Evolutionary conservation across 768 basidiomycete species (phyloP).

Genomic region (Crassisporium funariophilum): DNA sequence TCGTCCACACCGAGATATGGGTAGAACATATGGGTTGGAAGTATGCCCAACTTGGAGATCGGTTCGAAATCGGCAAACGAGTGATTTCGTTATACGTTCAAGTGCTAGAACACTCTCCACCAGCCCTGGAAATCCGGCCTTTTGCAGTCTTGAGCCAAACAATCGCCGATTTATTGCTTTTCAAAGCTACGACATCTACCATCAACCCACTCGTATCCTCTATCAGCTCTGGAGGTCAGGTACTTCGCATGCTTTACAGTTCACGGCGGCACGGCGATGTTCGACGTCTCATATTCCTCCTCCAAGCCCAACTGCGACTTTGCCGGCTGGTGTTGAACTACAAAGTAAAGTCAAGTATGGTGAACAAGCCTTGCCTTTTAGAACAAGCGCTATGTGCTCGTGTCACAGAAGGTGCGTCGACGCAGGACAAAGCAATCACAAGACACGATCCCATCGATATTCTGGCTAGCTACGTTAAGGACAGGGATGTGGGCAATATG

Average conservation of each 20-base stretch:
- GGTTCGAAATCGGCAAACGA: slow-evolving; percentile 78
- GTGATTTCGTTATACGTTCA: slow-evolving; percentile 68
- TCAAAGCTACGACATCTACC: slow-evolving; percentile 75
- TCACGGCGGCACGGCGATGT: slow-evolving; percentile 73
- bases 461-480: slow-evolving; percentile 66
- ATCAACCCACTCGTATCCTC: slow-evolving; percentile 79
- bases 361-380: slow-evolving; percentile 60
- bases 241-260: slow-evolving; percentile 60
- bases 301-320: slow-evolving; percentile 68
- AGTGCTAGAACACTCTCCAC: slow-evolving; percentile 65
- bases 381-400: slow-evolving; percentile 77
- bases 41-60: slow-evolving; percentile 77
- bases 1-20: slow-evolving; percentile 90
- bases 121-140: slow-evolving; percentile 53
- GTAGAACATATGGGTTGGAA: slow-evolving; percentile 85
- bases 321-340: slow-evolving; percentile 62
- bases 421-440: slow-evolving; percentile 44
- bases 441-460: slow-evolving; percentile 76
- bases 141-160: slow-evolving; percentile 62
- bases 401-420: slow-evolving; percentile 50
- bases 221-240: slow-evolving; percentile 60
- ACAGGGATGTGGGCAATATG: slow-evolving; percentile 57
- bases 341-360: slow-evolving; percentile 52
- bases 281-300: slow-evolving; percentile 63
- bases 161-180: slow-evolving; percentile 70